Base-by-base conservation (phyloP, 805 yeast species). In the Sugiyamaella marilandica region DNA sequence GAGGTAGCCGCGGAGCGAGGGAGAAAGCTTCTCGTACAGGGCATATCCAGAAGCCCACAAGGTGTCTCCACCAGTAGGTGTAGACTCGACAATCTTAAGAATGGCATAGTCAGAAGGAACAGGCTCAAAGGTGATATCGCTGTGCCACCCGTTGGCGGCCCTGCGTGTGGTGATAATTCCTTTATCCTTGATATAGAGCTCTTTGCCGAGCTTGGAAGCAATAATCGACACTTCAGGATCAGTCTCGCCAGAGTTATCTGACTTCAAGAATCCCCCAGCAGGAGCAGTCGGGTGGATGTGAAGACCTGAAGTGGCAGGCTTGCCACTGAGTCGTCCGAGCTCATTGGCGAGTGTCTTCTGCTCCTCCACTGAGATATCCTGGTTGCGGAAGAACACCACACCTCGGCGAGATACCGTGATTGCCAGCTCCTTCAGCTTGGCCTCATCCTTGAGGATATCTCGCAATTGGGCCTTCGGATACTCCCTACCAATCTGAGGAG, bases 101-200 rank as follows among this genome's bases (percentile, higher is more conserved):
- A 83, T 77, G 0, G 95, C 85, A 51, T 79, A 73, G 18, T 86
- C 85, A 5, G 92, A 85, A 9, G 92, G 86, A 65, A 83, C 87
- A 49, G 76, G 76, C 67, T 86, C 94, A 65, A 84, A 87, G 19
- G 89, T 79, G 39, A 84, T 84, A 66, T 87, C 95, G 4, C 87
- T 76, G 68, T 87, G 95, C 87, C 88, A 86, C 10, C 66, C 69
- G 29, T 67, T 62, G 47, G 61, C 63, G 47, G 52, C 47, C 21
- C 16, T 36, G 31, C 34, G 26, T 19, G 24, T 13, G 31, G 11
- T 24, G 41, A 43, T 33, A 33, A 16, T 16, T 16, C 32, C 19
- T 2, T 39, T 45, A 18, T 41, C 37, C 47, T 46, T 49, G 31
- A 36, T 49, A 52, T 55, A 63, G 16, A 61, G 57, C 43, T 53